Conservation (phyloP, 202 grass and related monocot species). For the Saccharum hybrid region DNA sequence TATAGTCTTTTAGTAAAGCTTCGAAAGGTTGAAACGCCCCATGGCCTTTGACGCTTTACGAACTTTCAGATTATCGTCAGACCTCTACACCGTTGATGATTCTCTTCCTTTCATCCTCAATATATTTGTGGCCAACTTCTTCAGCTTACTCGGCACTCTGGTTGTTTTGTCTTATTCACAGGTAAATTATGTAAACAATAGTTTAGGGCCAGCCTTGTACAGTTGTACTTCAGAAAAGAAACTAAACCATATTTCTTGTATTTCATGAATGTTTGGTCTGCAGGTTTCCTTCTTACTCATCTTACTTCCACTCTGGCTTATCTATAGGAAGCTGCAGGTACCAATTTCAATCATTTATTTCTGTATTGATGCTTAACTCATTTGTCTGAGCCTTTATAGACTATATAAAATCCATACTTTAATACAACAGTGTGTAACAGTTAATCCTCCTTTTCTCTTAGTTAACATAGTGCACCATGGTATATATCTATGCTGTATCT, state of each 20-base stretch:
- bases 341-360: constrained; percentile 11
- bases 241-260: constrained; percentile 38
- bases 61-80: constrained; percentile 85
- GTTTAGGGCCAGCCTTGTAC: constrained; percentile 8
- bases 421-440: neutral
- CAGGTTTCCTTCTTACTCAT: constrained; percentile 82
- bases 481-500: neutral
- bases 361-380: constrained; percentile 12
- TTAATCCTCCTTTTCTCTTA: constrained; percentile 17
- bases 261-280: constrained; percentile 43
- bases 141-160: constrained; percentile 75
- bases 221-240: neutral
- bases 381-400: constrained; percentile 5
- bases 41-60: constrained; percentile 27
- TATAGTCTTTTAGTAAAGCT: constrained; percentile 28
- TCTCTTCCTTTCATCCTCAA: constrained; percentile 99
- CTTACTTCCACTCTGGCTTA: constrained; percentile 82
- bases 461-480: neutral
- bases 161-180: constrained; percentile 92
- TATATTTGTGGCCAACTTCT: constrained; percentile 96
- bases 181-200: constrained; percentile 55
- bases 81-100: constrained; percentile 92
- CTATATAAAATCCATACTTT: neutral
- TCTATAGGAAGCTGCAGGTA: constrained; percentile 93
- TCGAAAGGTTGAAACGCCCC: neutral